phyloP scores from a whole-genome alignment of 1,139 yeast genomes.

The Debaryomyces udenii region DNA sequence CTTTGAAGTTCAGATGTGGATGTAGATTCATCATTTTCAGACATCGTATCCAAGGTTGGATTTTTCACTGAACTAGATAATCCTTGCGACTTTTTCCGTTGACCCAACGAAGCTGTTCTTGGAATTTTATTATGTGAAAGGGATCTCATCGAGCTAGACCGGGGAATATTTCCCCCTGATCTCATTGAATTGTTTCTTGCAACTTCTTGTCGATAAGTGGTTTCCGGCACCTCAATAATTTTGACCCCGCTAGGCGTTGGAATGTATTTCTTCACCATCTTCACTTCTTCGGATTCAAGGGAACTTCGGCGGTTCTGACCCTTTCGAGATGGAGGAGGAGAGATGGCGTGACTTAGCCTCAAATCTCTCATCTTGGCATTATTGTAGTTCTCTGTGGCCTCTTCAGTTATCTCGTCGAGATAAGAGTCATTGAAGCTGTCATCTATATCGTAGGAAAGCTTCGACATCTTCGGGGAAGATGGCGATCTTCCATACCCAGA shows the following conservation, averaged over 20 bases:
- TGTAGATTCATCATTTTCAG: slow-evolving; percentile 20
- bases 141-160: slow-evolving; percentile 27
- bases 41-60: slow-evolving; percentile 17
- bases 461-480: slow-evolving; percentile 8
- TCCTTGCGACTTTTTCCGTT: slow-evolving; percentile 11
- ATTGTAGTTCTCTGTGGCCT: slow-evolving; percentile 21
- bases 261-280: slow-evolving; percentile 51
- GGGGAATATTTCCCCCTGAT: slow-evolving; percentile 30
- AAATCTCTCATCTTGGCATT: slow-evolving; percentile 28
- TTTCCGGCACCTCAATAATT: slow-evolving; percentile 51
- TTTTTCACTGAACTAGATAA: slow-evolving; percentile 12
- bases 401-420: slow-evolving; percentile 34
- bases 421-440: slow-evolving; percentile 34
- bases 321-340: slow-evolving; percentile 10
- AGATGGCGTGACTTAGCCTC: slow-evolving; percentile 20
- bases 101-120: slow-evolving; percentile 22
- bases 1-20: slow-evolving; percentile 12
- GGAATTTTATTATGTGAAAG: slow-evolving; percentile 19
- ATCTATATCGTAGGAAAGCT: slow-evolving; percentile 28
- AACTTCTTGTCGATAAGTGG: slow-evolving; percentile 39
- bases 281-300: slow-evolving; percentile 18
- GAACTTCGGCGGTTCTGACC: slow-evolving; percentile 8
- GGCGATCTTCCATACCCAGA: slow-evolving; percentile 5
- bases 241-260: slow-evolving; percentile 54
- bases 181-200: slow-evolving; percentile 47